Base-by-base conservation (phyloP, 345 rosid species). In the Atalantia buxifolia region DNA sequence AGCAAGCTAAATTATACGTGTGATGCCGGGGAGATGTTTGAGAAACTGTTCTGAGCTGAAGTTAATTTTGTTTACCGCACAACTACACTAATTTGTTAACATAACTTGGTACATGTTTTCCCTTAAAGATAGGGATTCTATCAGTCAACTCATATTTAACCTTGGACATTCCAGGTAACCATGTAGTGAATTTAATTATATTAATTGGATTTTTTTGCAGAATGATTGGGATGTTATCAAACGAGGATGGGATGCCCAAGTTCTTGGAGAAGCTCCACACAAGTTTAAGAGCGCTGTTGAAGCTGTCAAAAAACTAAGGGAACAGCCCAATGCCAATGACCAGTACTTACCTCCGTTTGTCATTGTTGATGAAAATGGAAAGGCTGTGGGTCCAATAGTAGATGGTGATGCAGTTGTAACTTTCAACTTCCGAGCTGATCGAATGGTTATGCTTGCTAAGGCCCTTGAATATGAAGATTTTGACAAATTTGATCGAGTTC, bases 201-300 rank as follows among this genome's bases (percentile, higher is more conserved):
- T 65, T 75, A 64, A 71, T 30, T 68, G 62, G 45, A 40, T 33
- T 1, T 14, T 45, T 55, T 28, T 63, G 74, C 87, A 96, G 99
- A 96, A 96, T 79, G 99, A 96, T 76, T 96, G 99, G 99, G 74
- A 77, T 69, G 98, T 96, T 69, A 93, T 94, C 24, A 96, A 96
- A 76, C 85, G 98, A 74, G 99, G 99, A 64, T 96, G 99, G 99
- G 97, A 96, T 83, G 99, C 99, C 76, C 99, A 96, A 78, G 97
- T 96, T 84, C 97, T 96, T 40, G 99, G 99, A 25, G 97, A 94
- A 89, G 98, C 99, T 71, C 99, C 97, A 3, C 70, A 94, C 88
- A 92, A 94, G 82, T 96, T 96, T 69, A 89, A 42, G 62, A 89
- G 62, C 83, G 93, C 98, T 6, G 83, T 94, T 79, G 98, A 96